These are phyloP conservation scores for Cicer chorassanicum DNA, from an alignment of 306 rosid species.

Conservation along the genomic window DNA sequence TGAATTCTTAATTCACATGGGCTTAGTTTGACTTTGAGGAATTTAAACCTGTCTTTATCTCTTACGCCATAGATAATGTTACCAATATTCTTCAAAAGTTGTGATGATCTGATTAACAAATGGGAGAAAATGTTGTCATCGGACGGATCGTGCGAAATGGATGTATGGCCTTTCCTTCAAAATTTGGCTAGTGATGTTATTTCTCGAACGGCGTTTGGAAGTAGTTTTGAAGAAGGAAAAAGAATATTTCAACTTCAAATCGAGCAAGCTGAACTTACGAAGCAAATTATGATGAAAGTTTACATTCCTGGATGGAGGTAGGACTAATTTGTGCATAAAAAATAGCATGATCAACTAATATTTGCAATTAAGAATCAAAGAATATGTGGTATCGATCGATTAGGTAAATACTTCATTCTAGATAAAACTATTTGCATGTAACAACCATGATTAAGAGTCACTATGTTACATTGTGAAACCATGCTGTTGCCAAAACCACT, in stretches of 20 bases:
- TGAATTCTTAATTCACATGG: too few relatives aligned
- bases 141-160: constrained; percentile 46
- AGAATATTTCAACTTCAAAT: constrained; percentile 50
- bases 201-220: constrained; percentile 54
- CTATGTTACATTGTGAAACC: too few relatives aligned
- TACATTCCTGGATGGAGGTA: constrained; percentile 63
- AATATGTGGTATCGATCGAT: too few relatives aligned
- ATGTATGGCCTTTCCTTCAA: constrained; percentile 50
- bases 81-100: constrained; percentile 24
- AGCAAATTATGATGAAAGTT: neutral
- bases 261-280: constrained; percentile 23
- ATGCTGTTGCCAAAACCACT: too few relatives aligned
- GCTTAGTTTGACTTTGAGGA: too few relatives aligned
- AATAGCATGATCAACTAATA: too few relatives aligned
- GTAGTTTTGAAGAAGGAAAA: constrained; percentile 54
- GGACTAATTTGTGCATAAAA: neutral
- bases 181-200: constrained; percentile 46
- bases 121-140: constrained; percentile 46
- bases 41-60: too few relatives aligned
- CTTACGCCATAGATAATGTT: constrained; percentile 28
- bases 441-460: too few relatives aligned
- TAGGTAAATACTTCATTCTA: too few relatives aligned
- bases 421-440: too few relatives aligned
- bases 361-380: too few relatives aligned
- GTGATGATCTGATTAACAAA: constrained; percentile 42